These are phyloP conservation scores for Arthroderma uncinatum DNA, from an alignment of 2,329 filamentous ascomycete genomes.

Conservation along the genomic window DNA sequence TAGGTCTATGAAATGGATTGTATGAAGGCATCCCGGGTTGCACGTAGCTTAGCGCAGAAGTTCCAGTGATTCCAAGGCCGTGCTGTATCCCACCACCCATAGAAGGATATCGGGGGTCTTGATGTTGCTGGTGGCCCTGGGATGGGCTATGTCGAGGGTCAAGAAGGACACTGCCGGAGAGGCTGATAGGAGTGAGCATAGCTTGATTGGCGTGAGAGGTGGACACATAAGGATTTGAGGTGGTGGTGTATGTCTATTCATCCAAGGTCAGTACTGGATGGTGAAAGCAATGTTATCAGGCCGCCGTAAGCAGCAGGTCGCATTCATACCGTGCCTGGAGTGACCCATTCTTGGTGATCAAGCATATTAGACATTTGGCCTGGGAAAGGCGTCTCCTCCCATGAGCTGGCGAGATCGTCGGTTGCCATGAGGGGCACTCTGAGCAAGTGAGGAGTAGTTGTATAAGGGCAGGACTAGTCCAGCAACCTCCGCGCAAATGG, in stretches of 20 bases:
- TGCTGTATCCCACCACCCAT: conserved; percentile 24
- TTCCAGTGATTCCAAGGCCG: conserved; percentile 29
- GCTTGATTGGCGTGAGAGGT: conserved; percentile 21
- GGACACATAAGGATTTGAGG: conserved; percentile 26
- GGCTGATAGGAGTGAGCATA: conserved; percentile 31
- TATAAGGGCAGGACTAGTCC: neutral
- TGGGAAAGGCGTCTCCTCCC: conserved; percentile 12
- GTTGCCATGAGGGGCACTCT: conserved; percentile 8
- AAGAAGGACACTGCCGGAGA: conserved; percentile 27
- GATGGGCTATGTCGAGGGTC: conserved; percentile 24
- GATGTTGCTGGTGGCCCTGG: conserved; percentile 28
- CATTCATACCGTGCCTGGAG: conserved; percentile 13
- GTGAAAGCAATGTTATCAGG: neutral
- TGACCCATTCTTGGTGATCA: conserved; percentile 12
- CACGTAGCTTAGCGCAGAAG: conserved; percentile 22
- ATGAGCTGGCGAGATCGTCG: conserved; percentile 8
- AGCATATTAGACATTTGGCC: conserved; percentile 10
- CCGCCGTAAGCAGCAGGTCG: neutral
- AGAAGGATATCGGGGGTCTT: conserved; percentile 27
- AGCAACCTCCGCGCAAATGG: neutral
- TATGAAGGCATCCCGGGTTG: conserved; percentile 21
- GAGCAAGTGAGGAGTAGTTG: neutral
- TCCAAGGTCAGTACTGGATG: conserved; percentile 7
- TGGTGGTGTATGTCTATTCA: conserved; percentile 19
- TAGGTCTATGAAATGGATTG: conserved; percentile 10